A percentile compares a stretch with the other conserved stretches of the same genome.
phyloP scores from a whole-genome alignment of 768 basidiomycete species.

The Paxillus ammoniavirescens region DNA sequence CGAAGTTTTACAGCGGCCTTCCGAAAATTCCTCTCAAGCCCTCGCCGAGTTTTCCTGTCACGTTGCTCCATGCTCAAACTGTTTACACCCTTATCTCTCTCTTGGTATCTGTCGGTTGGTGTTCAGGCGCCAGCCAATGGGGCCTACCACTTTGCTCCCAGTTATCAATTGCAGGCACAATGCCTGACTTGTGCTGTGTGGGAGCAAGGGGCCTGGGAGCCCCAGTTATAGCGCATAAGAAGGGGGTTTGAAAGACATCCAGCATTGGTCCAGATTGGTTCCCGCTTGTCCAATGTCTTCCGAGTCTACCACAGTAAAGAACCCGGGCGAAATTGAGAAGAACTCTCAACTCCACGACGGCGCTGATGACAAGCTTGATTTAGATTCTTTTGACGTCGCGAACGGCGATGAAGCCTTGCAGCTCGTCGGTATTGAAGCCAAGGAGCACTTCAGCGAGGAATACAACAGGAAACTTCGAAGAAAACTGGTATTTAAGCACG shows the following conservation, averaged over 20 bases:
- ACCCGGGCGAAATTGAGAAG: constrained; percentile 14
- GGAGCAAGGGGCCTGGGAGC: constrained; percentile 5
- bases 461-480: constrained; percentile 54
- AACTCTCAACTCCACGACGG: constrained; percentile 6
- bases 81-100: constrained; percentile 17
- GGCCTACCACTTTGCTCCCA: background rate
- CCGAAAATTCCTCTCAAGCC: background rate
- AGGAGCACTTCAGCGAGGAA: constrained; percentile 55
- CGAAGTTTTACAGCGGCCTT: background rate
- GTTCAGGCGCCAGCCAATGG: background rate
- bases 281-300: constrained; percentile 17
- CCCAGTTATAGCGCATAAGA: constrained; percentile 10
- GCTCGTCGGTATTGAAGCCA: constrained; percentile 54
- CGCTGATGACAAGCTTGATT: constrained; percentile 34
- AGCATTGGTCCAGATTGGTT: background rate
- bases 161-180: constrained; percentile 10
- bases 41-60: background rate
- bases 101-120: background rate
- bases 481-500: constrained; percentile 47
- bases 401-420: constrained; percentile 61
- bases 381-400: constrained; percentile 33
- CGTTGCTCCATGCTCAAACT: constrained; percentile 9
- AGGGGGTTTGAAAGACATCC: background rate
- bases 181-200: background rate
- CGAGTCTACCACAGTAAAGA: constrained; percentile 8